Conservation (phyloP, 2,329 filamentous ascomycete genomes). For the Fusarium udum region DNA sequence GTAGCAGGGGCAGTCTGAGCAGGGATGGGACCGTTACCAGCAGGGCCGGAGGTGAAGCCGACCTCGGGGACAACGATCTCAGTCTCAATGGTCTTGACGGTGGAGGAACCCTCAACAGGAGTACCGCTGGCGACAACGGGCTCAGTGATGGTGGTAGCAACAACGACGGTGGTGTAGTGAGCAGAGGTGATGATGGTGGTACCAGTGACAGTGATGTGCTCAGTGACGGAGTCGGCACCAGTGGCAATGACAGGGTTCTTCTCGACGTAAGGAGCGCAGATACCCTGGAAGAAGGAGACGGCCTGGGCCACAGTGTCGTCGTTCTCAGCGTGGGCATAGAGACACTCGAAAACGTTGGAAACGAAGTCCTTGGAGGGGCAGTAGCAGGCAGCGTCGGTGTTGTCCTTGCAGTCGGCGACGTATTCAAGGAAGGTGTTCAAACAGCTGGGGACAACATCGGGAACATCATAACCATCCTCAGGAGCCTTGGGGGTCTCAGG, state of each 20-base stretch:
- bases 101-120: slow-evolving; percentile 56
- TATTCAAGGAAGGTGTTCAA: slow-evolving; percentile 88
- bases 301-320: slow-evolving; percentile 74
- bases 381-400: slow-evolving; percentile 86
- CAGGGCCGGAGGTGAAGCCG: slow-evolving; percentile 54
- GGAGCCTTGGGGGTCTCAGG: slow-evolving; percentile 49
- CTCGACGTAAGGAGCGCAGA: slow-evolving; percentile 80
- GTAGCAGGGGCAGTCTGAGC: slow-evolving; percentile 53
- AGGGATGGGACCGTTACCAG: slow-evolving; percentile 36
- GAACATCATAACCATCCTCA: slow-evolving; percentile 49
- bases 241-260: slow-evolving; percentile 88
- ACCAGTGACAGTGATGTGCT: slow-evolving; percentile 65
- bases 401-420: slow-evolving; percentile 77
- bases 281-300: slow-evolving; percentile 86
- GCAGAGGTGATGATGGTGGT: slow-evolving; percentile 62
- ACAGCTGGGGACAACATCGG: slow-evolving; percentile 82
- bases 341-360: slow-evolving; percentile 80
- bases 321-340: slow-evolving; percentile 77
- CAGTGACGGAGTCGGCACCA: slow-evolving; percentile 71
- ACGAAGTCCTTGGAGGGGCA: slow-evolving; percentile 83
- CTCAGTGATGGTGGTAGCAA: slow-evolving; percentile 58
- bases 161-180: slow-evolving; percentile 61
- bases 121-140: slow-evolving; percentile 61
- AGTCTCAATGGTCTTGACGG: slow-evolving; percentile 61
- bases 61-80: slow-evolving; percentile 64